Percentiles rank a stretch among this genome's conserved stretches.
phyloP scores from a whole-genome alignment of 2,329 filamentous ascomycete genomes.

The Nemania bipapillata region DNA sequence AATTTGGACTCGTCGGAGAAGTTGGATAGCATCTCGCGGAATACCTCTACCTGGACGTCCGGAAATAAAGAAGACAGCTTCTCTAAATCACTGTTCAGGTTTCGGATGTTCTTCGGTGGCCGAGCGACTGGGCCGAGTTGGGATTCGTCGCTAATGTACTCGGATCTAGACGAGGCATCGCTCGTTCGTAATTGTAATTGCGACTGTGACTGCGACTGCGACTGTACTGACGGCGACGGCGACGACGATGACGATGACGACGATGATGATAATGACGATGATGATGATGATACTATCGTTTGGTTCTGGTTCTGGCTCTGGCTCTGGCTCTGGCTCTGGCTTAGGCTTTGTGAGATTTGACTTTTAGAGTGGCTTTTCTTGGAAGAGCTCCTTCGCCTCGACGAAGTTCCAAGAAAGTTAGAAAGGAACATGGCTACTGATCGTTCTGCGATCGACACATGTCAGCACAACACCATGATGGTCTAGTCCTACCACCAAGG shows the following conservation, averaged over 20 bases:
- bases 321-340: constrained; percentile 12
- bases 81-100: constrained; percentile 76
- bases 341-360: too few relatives aligned
- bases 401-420: constrained; percentile 41
- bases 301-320: constrained; percentile 26
- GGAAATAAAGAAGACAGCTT: constrained; percentile 79
- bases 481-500: not conserved
- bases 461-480: constrained; percentile 41
- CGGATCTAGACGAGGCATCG: constrained; percentile 46
- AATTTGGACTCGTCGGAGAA: constrained; percentile 81
- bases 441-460: constrained; percentile 30
- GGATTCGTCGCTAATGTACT: constrained; percentile 67
- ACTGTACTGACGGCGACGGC: constrained; percentile 30
- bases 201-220: constrained; percentile 28
- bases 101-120: constrained; percentile 71
- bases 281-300: constrained; percentile 36
- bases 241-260: constrained; percentile 36
- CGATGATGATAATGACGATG: constrained; percentile 34
- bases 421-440: constrained; percentile 47
- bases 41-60: constrained; percentile 82
- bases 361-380: constrained; percentile 35
- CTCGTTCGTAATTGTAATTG: constrained; percentile 36
- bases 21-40: constrained; percentile 80
- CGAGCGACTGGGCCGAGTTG: constrained; percentile 62
- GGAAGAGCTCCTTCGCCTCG: constrained; percentile 40